Percentiles rank a stretch among this genome's conserved stretches.
Conservation (phyloP, 768 basidiomycete species). For the Hypholoma sublateritium region DNA sequence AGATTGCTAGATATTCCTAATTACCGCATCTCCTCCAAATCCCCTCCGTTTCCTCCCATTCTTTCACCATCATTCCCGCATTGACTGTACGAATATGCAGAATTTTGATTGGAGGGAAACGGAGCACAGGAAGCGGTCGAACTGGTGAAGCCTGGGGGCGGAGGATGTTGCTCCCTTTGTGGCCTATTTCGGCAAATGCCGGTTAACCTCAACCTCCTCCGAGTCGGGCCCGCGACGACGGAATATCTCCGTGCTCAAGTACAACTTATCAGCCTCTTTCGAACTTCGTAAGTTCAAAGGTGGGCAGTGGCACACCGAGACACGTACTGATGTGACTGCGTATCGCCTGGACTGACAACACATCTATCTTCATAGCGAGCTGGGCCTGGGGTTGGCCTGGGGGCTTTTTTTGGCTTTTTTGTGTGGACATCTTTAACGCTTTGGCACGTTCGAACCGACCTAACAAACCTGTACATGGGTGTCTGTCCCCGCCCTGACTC, state of each 20-base stretch:
- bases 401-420: too few relatives aligned
- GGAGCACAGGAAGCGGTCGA: slow-evolving; percentile 12
- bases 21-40: slow-evolving; percentile 24
- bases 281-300: too few relatives aligned
- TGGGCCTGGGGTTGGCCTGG: too few relatives aligned
- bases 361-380: too few relatives aligned
- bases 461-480: too few relatives aligned
- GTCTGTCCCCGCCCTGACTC: too few relatives aligned
- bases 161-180: neutral
- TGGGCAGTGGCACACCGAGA: neutral
- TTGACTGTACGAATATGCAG: neutral
- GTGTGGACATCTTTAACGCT: too few relatives aligned
- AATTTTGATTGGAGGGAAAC: slow-evolving; percentile 17
- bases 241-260: neutral
- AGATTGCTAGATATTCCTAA: slow-evolving; percentile 40
- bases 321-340: too few relatives aligned
- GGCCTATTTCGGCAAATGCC: neutral
- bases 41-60: slow-evolving; percentile 16
- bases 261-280: too few relatives aligned
- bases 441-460: too few relatives aligned
- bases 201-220: neutral
- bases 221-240: neutral
- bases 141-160: neutral
- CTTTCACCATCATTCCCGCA: slow-evolving; percentile 11
- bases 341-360: too few relatives aligned